Base-by-base conservation (phyloP, 805 yeast species). In the Wickerhamomyces tratensis region DNA sequence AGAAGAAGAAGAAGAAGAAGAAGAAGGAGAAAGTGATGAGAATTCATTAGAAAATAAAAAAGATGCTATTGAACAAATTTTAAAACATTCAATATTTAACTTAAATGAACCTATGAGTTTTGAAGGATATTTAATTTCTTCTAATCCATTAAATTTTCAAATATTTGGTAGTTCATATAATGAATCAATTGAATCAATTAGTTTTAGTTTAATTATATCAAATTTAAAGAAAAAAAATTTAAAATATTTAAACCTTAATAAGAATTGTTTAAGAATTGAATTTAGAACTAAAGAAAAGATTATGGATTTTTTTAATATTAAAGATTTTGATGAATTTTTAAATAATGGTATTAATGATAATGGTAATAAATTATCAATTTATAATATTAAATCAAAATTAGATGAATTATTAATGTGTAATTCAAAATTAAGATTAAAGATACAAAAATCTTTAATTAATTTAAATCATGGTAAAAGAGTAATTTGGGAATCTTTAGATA, bases 151-250 rank as follows among this genome's bases (percentile, higher is more conserved):
- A 0, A 37, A 43, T 26, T 37, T 47, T 10, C 13, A 35, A 27
- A 33, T 47, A 1, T 33, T 51, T 41, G 53, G 52, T 3, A 43
- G 36, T 14, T 36, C 54, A n/a, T 51, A 40, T 27, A 33, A 47
- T 4, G 42, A 43, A 5, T 25, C 42, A 11, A 34, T 42, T 3
- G 41, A 33, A 9, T 35, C 43, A 5, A 46, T 46, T 3, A 49
- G 43, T 34, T 50, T 51, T 36, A 43, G 46, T 33, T 14, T 51
- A 10, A 25, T 46, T 1, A 44, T 51, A n/a, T 46, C 55, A 8
- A 50, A 51, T 39, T 13, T 47, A 4, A 37, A n/a, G 6, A 36
- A 35, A 12, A 11, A 25, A 2, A 31, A 35, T 13, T 7, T 36
- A 6, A 39, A 38, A 3, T 10, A 37, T 1, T 48, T 43, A 13